Evolutionary conservation across 805 yeast genomes (phyloP).

Genomic region (Candida ponderosae): DNA sequence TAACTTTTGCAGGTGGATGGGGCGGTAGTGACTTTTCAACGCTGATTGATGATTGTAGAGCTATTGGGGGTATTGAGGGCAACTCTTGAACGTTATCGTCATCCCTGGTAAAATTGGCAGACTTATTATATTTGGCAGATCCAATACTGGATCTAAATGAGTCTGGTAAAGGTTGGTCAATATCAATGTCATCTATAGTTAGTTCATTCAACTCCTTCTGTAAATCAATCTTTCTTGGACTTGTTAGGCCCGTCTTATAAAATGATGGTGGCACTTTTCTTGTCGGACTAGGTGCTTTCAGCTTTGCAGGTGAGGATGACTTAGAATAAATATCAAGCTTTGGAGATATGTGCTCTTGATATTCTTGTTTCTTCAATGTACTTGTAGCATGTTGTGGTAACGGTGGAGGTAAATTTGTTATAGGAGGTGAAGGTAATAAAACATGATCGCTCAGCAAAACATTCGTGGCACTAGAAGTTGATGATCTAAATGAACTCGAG

Average conservation of each 20-base stretch:
- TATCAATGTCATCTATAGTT: not conserved
- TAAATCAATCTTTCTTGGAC: slow-evolving; percentile 10
- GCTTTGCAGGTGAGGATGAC: not conserved
- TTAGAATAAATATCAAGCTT: not conserved
- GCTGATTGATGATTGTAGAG: no score
- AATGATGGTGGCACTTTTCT: slow-evolving; percentile 11
- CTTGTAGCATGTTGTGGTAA: slow-evolving; percentile 15
- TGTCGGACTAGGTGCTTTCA: slow-evolving; percentile 10
- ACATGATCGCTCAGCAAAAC: not conserved
- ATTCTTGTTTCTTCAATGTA: not conserved
- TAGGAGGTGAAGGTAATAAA: not conserved
- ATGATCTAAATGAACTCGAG: not conserved
- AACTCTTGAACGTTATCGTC: no score
- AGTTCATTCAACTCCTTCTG: not conserved
- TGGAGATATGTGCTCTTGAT: not conserved
- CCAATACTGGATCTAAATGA: not conserved
- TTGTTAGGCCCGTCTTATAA: slow-evolving; percentile 6
- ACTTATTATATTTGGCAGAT: no score
- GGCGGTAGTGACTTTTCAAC: no score
- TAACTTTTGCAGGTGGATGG: no score
- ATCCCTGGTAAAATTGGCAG: no score
- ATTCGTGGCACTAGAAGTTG: not conserved
- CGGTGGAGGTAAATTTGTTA: slow-evolving; percentile 14
- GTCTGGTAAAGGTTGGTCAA: not conserved
- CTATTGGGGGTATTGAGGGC: no score